These are phyloP conservation scores for Cryptococcus jaspeensis DNA, from an alignment of 1,284 basidiomycete genomes.

Conservation along the genomic window DNA sequence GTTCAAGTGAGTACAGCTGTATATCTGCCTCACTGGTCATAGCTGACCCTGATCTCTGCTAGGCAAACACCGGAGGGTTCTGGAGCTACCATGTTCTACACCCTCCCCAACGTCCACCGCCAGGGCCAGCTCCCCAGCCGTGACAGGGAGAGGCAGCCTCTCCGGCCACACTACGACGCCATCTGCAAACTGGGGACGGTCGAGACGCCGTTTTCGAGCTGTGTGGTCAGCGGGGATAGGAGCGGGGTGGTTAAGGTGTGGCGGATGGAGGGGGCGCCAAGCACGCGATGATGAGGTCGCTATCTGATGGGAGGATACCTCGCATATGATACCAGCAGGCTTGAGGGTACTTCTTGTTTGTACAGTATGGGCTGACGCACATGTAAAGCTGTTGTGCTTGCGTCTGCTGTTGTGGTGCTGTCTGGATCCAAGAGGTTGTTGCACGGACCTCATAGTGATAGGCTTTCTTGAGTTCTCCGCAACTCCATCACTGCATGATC, in stretches of 20 bases:
- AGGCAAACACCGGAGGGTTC: slow-evolving; percentile 6
- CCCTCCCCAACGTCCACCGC: slow-evolving; percentile 26
- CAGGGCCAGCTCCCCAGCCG: slow-evolving; percentile 14
- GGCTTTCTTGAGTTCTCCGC: too few species aligned
- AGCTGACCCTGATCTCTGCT: neutral
- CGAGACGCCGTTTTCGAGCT: slow-evolving; percentile 49
- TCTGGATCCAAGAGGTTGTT: neutral
- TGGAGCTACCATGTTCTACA: slow-evolving; percentile 27
- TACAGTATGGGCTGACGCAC: neutral
- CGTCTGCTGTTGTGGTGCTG: neutral
- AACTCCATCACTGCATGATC: too few species aligned
- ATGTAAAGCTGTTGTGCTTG: neutral
- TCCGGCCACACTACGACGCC: slow-evolving; percentile 50
- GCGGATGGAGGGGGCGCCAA: slow-evolving; percentile 39
- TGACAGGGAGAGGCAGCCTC: slow-evolving; percentile 30
- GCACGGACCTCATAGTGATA: too few species aligned
- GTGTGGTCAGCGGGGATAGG: slow-evolving; percentile 46
- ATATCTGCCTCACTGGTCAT: neutral
- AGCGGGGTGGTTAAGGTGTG: slow-evolving; percentile 50
- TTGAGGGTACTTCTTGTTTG: neutral
- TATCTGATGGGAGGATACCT: neutral
- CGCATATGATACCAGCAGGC: neutral
- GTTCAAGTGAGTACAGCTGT: slow-evolving; percentile 30
- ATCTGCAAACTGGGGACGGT: slow-evolving; percentile 43
- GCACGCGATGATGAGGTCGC: neutral